A percentile compares a stretch with the other conserved stretches of the same genome.
These are phyloP conservation scores for Suillus variegatus DNA, from an alignment of 768 basidiomycete genomes.

Conservation along the genomic window DNA sequence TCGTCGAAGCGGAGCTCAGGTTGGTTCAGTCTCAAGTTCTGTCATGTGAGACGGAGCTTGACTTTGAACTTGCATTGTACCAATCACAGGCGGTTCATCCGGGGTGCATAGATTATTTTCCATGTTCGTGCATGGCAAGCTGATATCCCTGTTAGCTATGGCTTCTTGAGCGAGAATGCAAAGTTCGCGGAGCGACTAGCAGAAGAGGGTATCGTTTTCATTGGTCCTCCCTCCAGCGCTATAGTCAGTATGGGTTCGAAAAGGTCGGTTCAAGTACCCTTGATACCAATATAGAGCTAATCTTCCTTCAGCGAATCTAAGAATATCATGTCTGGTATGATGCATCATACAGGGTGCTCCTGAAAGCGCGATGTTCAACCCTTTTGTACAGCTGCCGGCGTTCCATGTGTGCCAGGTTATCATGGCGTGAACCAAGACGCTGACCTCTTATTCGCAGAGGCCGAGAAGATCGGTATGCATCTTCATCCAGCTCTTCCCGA, in stretches of 20 bases:
- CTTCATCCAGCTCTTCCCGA: neutral
- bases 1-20: slow-evolving; percentile 81
- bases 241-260: slow-evolving; percentile 96
- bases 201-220: slow-evolving; percentile 83
- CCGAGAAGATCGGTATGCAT: slow-evolving; percentile 63
- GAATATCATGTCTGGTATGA: slow-evolving; percentile 84
- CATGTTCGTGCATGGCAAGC: slow-evolving; percentile 1
- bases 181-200: slow-evolving; percentile 73
- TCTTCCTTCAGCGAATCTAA: slow-evolving; percentile 75
- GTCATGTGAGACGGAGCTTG: slow-evolving; percentile 2
- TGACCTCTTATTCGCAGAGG: slow-evolving; percentile 64
- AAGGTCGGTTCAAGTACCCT: slow-evolving; percentile 50
- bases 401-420: slow-evolving; percentile 94
- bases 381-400: slow-evolving; percentile 67
- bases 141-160: slow-evolving; percentile 52
- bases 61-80: slow-evolving; percentile 9
- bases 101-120: slow-evolving; percentile 49
- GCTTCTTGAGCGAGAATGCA: slow-evolving; percentile 92
- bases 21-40: slow-evolving; percentile 31
- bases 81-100: slow-evolving; percentile 81
- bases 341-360: neutral
- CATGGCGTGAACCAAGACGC: slow-evolving; percentile 84
- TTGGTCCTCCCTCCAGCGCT: slow-evolving; percentile 86
- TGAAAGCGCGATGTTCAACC: slow-evolving; percentile 11
- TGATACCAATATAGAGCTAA: neutral